phyloP scores from a whole-genome alignment of 108 stramenopile genomes.

The Fistulifera pelliculosa region DNA sequence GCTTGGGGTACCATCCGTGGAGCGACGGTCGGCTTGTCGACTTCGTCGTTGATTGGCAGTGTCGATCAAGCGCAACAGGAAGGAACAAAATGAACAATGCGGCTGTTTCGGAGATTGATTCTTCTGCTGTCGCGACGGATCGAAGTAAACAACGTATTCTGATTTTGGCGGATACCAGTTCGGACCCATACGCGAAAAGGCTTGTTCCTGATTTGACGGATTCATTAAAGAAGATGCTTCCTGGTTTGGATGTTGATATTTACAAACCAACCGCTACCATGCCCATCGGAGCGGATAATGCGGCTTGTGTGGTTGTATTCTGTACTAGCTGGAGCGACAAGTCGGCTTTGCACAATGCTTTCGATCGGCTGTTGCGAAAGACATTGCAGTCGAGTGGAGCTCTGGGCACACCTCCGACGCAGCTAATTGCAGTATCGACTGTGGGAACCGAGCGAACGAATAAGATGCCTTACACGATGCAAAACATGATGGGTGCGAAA shows the following conservation, averaged over 20 bases:
- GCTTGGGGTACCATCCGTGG: conserved; percentile 56
- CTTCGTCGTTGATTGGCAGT: conserved; percentile 9
- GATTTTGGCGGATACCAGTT: conserved; percentile 27
- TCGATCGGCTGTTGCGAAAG: conserved; percentile 54
- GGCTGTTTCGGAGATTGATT: not conserved
- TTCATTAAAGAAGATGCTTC: conserved; percentile 24
- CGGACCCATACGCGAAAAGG: conserved; percentile 35
- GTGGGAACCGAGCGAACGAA: conserved; percentile 69
- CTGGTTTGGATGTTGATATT: conserved; percentile 36
- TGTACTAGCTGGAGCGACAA: conserved; percentile 39
- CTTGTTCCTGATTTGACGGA: conserved; percentile 38
- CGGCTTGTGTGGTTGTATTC: conserved; percentile 47
- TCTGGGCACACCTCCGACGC: conserved; percentile 58
- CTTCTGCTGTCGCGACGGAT: conserved; percentile 8
- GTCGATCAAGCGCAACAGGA: not conserved
- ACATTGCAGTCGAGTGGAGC: conserved; percentile 36
- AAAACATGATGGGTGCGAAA: conserved; percentile 65
- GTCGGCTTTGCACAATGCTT: conserved; percentile 30
- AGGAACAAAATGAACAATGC: not conserved
- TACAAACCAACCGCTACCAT: conserved; percentile 45
- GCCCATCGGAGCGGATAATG: conserved; percentile 65
- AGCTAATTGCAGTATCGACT: conserved; percentile 57
- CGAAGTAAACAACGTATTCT: conserved; percentile 26
- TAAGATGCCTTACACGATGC: conserved; percentile 69
- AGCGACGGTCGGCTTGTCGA: conserved; percentile 20